phyloP scores from a whole-genome alignment of 306 rosid species.

The Hippophae gyantsensis region DNA sequence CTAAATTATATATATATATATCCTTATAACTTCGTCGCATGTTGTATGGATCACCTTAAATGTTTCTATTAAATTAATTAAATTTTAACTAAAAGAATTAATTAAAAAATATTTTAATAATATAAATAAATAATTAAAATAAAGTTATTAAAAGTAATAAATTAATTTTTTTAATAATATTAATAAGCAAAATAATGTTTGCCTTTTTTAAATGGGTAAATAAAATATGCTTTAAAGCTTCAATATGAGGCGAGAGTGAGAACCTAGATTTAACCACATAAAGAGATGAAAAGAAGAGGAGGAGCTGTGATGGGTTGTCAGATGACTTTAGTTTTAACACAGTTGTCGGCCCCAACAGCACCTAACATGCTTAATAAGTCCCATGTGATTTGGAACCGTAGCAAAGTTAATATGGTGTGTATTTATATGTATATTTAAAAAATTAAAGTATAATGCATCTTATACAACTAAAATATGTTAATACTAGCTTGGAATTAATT shows the following conservation, averaged over 20 bases:
- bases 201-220: neutral
- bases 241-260: neutral
- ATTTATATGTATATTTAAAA: accelerated
- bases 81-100: too few relatives aligned
- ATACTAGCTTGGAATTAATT: too few relatives aligned
- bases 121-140: too few relatives aligned
- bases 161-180: too few relatives aligned
- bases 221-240: neutral
- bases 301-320: constrained; percentile 15
- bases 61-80: too few relatives aligned
- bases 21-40: too few relatives aligned
- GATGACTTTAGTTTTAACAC: constrained; percentile 24
- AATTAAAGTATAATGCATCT: neutral
- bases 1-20: too few relatives aligned
- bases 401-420: neutral
- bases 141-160: too few relatives aligned
- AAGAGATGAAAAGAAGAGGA: neutral
- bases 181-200: too few relatives aligned
- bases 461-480: neutral
- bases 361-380: constrained; percentile 28
- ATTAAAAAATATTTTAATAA: too few relatives aligned
- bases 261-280: neutral
- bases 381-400: constrained; percentile 32
- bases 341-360: constrained; percentile 21
- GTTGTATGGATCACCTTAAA: too few relatives aligned